phyloP scores from a whole-genome alignment of 257 asterid species.

The Jaltomata sinuosa region DNA sequence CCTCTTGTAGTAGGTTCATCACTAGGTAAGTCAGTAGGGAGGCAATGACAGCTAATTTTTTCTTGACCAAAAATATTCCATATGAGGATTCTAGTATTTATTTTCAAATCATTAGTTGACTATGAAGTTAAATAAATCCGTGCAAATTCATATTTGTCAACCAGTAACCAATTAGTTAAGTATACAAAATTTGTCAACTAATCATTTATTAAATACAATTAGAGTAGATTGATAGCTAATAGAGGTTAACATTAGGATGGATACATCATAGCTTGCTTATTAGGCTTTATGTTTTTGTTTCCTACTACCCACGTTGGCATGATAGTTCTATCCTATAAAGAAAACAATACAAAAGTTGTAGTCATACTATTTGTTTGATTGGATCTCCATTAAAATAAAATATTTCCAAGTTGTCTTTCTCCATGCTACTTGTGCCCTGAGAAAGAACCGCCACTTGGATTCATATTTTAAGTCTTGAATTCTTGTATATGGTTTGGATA shows the following conservation, averaged over 20 bases:
- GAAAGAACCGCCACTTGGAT: neutral
- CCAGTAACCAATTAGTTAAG: neutral
- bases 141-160: neutral
- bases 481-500: neutral
- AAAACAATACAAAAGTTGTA: neutral
- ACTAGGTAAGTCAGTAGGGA: slow-evolving; percentile 17
- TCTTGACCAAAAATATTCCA: slow-evolving; percentile 18
- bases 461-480: neutral
- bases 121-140: neutral
- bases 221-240: neutral
- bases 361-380: neutral
- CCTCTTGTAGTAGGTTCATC: slow-evolving; percentile 8
- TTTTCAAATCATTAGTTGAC: neutral
- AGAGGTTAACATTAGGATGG: neutral
- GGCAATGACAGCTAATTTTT: slow-evolving; percentile 27
- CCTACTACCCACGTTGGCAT: neutral
- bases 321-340: neutral
- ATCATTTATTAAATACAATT: neutral
- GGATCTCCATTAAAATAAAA: neutral
- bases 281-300: neutral
- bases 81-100: neutral
- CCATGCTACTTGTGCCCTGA: neutral
- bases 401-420: neutral
- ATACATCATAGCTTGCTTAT: neutral
- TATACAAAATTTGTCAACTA: neutral